Evolutionary conservation across 2,329 filamentous ascomycete genomes (phyloP).

Genomic region (Lasiodiplodia citricola): DNA sequence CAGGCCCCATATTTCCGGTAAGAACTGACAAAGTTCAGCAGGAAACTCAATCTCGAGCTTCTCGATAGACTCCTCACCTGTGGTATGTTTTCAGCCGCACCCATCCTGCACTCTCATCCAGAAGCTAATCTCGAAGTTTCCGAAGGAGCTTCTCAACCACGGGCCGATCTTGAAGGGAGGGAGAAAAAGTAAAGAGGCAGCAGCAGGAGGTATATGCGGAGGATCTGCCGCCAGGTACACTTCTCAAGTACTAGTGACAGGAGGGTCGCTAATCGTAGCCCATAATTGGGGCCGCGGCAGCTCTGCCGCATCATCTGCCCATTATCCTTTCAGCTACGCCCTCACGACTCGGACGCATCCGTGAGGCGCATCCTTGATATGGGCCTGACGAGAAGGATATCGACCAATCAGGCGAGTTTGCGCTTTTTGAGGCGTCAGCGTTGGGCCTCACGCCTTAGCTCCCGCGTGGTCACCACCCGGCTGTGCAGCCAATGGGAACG

Average conservation of each 20-base stretch:
- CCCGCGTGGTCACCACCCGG: neutral
- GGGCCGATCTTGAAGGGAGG: too few species aligned
- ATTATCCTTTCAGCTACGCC: neutral
- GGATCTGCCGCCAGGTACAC: neutral
- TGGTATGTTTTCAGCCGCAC: neutral
- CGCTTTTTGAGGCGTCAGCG: neutral
- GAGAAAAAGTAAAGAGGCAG: neutral
- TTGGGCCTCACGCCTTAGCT: neutral
- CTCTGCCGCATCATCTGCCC: neutral
- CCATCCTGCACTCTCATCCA: neutral
- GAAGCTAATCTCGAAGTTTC: neutral
- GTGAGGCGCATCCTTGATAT: neutral
- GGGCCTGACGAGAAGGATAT: neutral
- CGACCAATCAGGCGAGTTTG: neutral
- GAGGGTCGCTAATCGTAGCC: neutral
- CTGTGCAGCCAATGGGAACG: neutral
- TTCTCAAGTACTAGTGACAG: neutral
- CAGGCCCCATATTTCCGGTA: conserved; percentile 6
- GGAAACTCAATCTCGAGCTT: neutral
- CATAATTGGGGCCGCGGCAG: too few species aligned
- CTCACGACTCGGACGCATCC: neutral
- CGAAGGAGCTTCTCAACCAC: neutral
- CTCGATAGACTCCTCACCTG: neutral
- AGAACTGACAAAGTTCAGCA: conserved; percentile 4
- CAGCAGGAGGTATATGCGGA: neutral